These are phyloP conservation scores for Skeletonema menzelii DNA, from an alignment of 108 stramenopile species.

Conservation along the genomic window DNA sequence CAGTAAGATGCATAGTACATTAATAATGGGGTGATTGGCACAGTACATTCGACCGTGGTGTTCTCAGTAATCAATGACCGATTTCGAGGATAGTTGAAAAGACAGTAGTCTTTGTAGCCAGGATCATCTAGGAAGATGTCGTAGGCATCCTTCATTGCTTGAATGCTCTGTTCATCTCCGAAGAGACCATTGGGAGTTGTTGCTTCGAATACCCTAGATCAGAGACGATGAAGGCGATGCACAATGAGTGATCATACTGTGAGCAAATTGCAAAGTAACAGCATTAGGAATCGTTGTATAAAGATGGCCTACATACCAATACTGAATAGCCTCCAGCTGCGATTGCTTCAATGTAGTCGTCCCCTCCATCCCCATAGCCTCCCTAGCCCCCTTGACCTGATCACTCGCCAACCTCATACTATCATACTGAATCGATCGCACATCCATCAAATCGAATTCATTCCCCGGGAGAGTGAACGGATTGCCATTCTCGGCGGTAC, in stretches of 20 bases:
- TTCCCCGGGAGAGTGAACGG: conserved; percentile 47
- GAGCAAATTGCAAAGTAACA: no score
- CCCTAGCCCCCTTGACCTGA: conserved; percentile 7
- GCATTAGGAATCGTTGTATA: no score
- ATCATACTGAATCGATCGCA: conserved; percentile 52
- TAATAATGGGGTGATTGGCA: conserved; percentile 30
- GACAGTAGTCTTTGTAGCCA: conserved; percentile 34
- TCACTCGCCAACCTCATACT: conserved; percentile 44
- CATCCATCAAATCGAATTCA: conserved; percentile 49
- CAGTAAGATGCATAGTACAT: conserved; percentile 52
- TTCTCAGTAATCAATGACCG: not conserved
- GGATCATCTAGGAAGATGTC: conserved; percentile 43
- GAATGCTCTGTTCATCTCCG: conserved; percentile 24
- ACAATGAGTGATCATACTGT: no score
- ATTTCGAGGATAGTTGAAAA: conserved; percentile 23
- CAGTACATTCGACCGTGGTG: conserved; percentile 20
- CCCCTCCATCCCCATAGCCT: not conserved
- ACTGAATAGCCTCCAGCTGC: conserved; percentile 27
- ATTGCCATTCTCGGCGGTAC: conserved; percentile 33
- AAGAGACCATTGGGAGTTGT: conserved; percentile 35
- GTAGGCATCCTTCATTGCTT: conserved; percentile 47
- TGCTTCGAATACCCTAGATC: conserved; percentile 53
- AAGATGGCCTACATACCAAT: not conserved
- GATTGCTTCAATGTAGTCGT: conserved; percentile 3
- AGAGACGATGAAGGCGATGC: no score